Evolutionary conservation across 306 rosid genomes (phyloP).

Genomic region (Hippophae gyantsensis): DNA sequence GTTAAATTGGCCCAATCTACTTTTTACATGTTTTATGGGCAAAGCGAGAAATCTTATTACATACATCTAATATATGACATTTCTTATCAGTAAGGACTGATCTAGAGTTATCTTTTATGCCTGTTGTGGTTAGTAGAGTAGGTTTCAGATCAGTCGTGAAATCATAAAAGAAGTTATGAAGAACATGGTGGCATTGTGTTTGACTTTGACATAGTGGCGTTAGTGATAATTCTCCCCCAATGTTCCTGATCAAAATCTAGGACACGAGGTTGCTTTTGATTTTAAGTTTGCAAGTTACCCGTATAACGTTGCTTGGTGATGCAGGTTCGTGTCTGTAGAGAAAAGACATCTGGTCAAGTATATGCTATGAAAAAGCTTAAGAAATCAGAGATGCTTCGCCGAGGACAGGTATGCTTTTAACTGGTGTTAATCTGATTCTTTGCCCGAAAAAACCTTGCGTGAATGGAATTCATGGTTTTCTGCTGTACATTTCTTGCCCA

Average conservation of each 20-base stretch:
- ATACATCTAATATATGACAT: too few species aligned
- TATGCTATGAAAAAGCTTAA: conserved; percentile 98
- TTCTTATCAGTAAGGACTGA: too few species aligned
- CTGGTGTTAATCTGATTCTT: conserved; percentile 11
- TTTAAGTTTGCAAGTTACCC: neutral
- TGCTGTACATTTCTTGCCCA: conserved; percentile 12
- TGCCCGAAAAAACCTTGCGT: too few species aligned
- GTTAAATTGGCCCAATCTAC: too few species aligned
- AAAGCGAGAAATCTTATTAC: too few species aligned
- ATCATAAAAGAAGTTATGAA: too few species aligned
- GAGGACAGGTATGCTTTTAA: conserved; percentile 77
- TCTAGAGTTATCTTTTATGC: too few species aligned
- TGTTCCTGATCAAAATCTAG: neutral
- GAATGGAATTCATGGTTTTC: conserved; percentile 3
- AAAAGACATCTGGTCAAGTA: conserved; percentile 70
- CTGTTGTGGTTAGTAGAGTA: too few species aligned
- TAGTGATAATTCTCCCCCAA: neutral
- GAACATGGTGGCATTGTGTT: too few species aligned
- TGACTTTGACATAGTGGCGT: too few species aligned
- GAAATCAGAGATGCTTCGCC: conserved; percentile 98
- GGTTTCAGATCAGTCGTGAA: too few species aligned
- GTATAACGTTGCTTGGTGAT: conserved; percentile 30
- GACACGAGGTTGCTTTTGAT: neutral
- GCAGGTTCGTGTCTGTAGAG: conserved; percentile 95
- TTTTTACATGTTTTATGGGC: too few species aligned